Evolutionary conservation across 139 green algal genomes (phyloP), one percentile per base, ranked within the genome.

Genomic region (Chlamydomonas asymmetrica): DNA sequence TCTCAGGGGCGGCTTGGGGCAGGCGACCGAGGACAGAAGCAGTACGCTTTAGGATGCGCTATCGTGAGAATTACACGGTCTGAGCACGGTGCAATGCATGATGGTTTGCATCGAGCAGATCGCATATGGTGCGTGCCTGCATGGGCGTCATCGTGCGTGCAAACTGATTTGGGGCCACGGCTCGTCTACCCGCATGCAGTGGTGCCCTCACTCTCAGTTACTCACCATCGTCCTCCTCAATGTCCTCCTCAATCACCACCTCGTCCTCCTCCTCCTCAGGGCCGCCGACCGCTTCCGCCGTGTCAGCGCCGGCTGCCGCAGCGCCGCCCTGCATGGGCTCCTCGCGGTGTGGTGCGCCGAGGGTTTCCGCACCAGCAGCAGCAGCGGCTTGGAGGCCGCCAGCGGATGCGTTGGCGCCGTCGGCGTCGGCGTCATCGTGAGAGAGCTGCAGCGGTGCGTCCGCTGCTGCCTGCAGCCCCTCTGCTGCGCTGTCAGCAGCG

Each of bases 1-100:
- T 31, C 65, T 48, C 50, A 63, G 66, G 37, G 37, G 67, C 67
- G 52, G 52, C 67, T 74, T 38, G n/a, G n/a, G n/a, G n/a, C n/a
- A n/a, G n/a, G n/a, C n/a, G n/a, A n/a, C 48, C 48, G 23, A n/a
- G 49, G 20, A 59, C 49, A 59, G 20, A 59, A 59, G 49, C 20
- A 23, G 23, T 59, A 59, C 23, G 49, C 23, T 59, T 59, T 20
- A n/a, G 49, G 23, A 20, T 59, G 49, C 20, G 20, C 20, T 20
- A 23, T 20, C 23, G 49, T 20, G 49, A 20, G 20, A n/a, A n/a
- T 59, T n/a, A 59, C 60, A 66, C 59, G 23, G 43, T 54, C 2
- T 29, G 57, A 29, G 31, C 39, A 31, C 66, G 54, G 4, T 45
- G 20, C 43, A 62, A 6, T 3, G 71, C 71, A 52, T 62, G 59